phyloP scores from a whole-genome alignment of 1,284 basidiomycete genomes.

The Coniophora puteana region DNA sequence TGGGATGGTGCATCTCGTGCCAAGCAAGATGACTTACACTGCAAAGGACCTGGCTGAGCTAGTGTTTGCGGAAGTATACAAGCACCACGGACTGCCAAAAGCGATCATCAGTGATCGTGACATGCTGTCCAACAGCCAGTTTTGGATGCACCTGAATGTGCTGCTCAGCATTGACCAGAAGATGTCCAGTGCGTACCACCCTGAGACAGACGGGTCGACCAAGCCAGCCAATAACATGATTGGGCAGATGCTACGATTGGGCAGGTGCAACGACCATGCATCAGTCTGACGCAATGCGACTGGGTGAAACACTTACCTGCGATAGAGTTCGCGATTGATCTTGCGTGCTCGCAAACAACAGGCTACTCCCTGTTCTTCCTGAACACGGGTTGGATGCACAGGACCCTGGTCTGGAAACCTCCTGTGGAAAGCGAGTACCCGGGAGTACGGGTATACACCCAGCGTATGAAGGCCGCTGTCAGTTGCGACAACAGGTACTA shows the following conservation, averaged over 20 bases:
- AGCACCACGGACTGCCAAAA: slow-evolving; percentile 22
- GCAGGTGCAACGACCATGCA: slow-evolving; percentile 21
- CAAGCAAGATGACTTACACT: slow-evolving; percentile 15
- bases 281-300: slow-evolving; percentile 11
- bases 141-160: slow-evolving; percentile 37
- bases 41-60: slow-evolving; percentile 24
- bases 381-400: slow-evolving; percentile 23
- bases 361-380: slow-evolving; percentile 24
- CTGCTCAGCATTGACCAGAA: slow-evolving; percentile 30
- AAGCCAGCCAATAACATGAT: slow-evolving; percentile 37
- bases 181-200: slow-evolving; percentile 43
- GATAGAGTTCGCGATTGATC: slow-evolving; percentile 22
- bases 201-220: slow-evolving; percentile 38
- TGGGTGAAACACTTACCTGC: slow-evolving; percentile 14
- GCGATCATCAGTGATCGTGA: slow-evolving; percentile 40
- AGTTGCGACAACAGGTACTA: too few species aligned
- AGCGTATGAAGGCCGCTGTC: slow-evolving; percentile 20
- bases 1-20: slow-evolving; percentile 19
- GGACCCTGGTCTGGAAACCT: slow-evolving; percentile 24
- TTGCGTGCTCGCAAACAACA: slow-evolving; percentile 12
- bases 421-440: slow-evolving; percentile 17
- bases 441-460: slow-evolving; percentile 8
- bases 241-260: slow-evolving; percentile 32
- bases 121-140: slow-evolving; percentile 35
- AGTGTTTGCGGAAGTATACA: slow-evolving; percentile 20